Evolutionary conservation across 331 rosid genomes (phyloP).

Genomic region (Cucumis variabilis): DNA sequence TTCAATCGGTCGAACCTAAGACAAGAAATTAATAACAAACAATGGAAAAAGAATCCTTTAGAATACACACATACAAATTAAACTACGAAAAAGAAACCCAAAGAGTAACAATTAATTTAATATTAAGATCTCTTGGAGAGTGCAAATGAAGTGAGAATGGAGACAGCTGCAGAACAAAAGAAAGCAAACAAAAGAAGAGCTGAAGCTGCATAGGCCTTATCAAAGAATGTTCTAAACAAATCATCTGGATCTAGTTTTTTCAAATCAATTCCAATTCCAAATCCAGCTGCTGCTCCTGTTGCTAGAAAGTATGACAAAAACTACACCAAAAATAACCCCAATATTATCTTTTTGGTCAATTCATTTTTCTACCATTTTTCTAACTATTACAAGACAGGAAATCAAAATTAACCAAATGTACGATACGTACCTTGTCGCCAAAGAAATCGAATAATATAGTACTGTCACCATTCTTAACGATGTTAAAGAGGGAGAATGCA

Average conservation of each 20-base stretch:
- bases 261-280: constrained; percentile 54
- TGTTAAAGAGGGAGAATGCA: constrained; percentile 49
- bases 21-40: too few species aligned
- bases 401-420: too few species aligned
- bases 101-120: background rate
- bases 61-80: too few species aligned
- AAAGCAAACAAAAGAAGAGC: constrained; percentile 65
- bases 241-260: background rate
- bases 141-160: constrained; percentile 57
- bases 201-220: constrained; percentile 56
- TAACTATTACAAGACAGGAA: too few species aligned
- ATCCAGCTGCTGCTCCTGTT: constrained; percentile 75
- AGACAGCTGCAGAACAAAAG: constrained; percentile 53
- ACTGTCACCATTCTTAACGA: constrained; percentile 36
- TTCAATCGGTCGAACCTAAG: too few species aligned
- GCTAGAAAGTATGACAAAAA: constrained; percentile 61
- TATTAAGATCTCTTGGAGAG: constrained; percentile 47
- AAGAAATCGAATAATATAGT: constrained; percentile 56
- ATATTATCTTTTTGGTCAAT: background rate
- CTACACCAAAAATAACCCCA: constrained; percentile 38
- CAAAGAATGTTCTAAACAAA: constrained; percentile 34
- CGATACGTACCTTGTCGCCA: constrained; percentile 66
- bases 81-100: too few species aligned
- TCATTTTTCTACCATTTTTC: too few species aligned
- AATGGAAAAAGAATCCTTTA: too few species aligned